These are phyloP conservation scores for Collybiopsis luxurians DNA, from an alignment of 768 basidiomycete genomes.

Conservation along the genomic window DNA sequence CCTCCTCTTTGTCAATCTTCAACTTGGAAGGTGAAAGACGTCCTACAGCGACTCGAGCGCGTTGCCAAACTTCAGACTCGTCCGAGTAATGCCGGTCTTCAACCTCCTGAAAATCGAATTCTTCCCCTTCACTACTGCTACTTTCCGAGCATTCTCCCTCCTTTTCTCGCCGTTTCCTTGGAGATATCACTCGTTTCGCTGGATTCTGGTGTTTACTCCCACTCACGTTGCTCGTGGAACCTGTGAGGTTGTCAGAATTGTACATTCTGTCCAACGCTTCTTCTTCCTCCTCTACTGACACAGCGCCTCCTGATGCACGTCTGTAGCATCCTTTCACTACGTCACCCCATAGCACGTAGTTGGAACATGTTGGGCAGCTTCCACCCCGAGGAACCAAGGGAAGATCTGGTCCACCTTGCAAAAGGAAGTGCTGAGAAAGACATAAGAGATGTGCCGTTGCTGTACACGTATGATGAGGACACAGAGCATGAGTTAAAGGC, in stretches of 20 bases:
- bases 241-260: slow-evolving; percentile 23
- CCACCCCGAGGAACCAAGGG: slow-evolving; percentile 63
- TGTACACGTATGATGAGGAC: slow-evolving; percentile 47
- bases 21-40: not conserved
- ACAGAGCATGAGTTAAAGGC: slow-evolving; percentile 49
- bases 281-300: slow-evolving; percentile 27
- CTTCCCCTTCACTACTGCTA: slow-evolving; percentile 18
- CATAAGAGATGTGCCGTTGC: slow-evolving; percentile 59
- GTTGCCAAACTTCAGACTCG: not conserved
- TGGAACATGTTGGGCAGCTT: slow-evolving; percentile 46
- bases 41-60: not conserved
- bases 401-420: slow-evolving; percentile 9
- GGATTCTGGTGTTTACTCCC: slow-evolving; percentile 14
- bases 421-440: slow-evolving; percentile 47
- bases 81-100: slow-evolving; percentile 10
- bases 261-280: slow-evolving; percentile 25
- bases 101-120: slow-evolving; percentile 21
- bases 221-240: not conserved
- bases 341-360: slow-evolving; percentile 69
- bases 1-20: not conserved
- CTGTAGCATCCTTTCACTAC: slow-evolving; percentile 61
- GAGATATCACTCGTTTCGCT: slow-evolving; percentile 4
- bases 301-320: slow-evolving; percentile 34
- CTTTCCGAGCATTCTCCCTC: not conserved
- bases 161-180: slow-evolving; percentile 7